A percentile compares a stretch with the other conserved stretches of the same genome.
Conservation (phyloP, 2,329 filamentous ascomycete genomes). For the Diaporthe amygdali region DNA sequence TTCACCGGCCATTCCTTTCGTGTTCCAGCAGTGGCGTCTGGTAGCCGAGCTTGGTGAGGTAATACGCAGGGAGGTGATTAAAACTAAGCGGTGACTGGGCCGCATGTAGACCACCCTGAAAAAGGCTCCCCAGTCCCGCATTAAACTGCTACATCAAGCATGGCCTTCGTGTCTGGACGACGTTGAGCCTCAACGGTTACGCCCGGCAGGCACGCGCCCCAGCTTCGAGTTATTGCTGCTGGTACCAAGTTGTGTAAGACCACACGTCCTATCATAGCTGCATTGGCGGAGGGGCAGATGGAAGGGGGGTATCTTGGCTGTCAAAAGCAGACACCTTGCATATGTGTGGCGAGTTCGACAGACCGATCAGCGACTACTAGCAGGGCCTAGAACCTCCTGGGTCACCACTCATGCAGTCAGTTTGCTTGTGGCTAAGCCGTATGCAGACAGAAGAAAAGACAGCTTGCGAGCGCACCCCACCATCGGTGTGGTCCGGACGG, state of each 20-base stretch:
- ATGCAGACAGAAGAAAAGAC: background rate
- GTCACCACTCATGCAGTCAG: background rate
- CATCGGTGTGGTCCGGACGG: background rate
- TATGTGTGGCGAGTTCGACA: background rate
- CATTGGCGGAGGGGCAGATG: background rate
- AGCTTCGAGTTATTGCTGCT: background rate
- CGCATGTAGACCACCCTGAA: background rate
- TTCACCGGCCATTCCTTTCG: background rate
- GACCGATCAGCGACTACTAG: background rate
- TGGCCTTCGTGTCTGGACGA: background rate
- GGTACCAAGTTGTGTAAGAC: background rate
- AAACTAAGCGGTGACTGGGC: background rate
- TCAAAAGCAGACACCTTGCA: constrained; percentile 9
- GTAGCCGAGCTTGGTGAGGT: background rate
- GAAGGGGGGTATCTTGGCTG: background rate
- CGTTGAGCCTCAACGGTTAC: constrained; percentile 11
- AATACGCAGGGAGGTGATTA: background rate
- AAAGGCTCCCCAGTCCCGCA: background rate
- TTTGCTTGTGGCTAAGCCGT: background rate
- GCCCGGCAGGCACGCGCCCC: background rate
- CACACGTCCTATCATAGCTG: background rate
- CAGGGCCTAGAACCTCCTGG: background rate
- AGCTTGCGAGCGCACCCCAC: background rate
- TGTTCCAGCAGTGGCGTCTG: too few species aligned
- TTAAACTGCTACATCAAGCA: background rate